Base-by-base conservation (phyloP, 768 basidiomycete species). In the Sporobolomyces pararoseus region DNA sequence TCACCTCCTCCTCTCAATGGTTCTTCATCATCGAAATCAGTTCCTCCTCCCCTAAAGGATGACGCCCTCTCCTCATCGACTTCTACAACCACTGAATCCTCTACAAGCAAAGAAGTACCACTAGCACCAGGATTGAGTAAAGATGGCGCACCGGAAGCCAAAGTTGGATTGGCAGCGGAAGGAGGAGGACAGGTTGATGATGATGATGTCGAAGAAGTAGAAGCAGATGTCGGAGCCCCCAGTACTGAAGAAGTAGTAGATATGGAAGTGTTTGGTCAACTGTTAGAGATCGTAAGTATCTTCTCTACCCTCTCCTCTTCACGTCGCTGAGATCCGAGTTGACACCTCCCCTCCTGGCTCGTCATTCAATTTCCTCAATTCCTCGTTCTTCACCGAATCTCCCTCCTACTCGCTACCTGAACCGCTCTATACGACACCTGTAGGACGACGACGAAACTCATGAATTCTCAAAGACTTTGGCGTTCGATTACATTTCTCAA, bases 381-480 rank as follows among this genome's bases (percentile, higher is more conserved):
- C n/a, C n/a, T n/a, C n/a, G n/a, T n/a, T n/a, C n/a, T 42, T 32
- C 53, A 37, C 53, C 53, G 32, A 54, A 34, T 37, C 10, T 49
- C 17, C 31, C 3, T 39, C 16, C 27, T 6, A 9, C 39, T 42
- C 39, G 39, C 25, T 35, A 13, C 1, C 4, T n/a, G 49, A 46
- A 32, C 3, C 55, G 4, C 12, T 14, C 16, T 21, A 27, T 27
- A 23, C 7, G 10, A 10, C 37, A 12, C 23, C 46, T 21, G 25
- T 54, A 91, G 78, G 93, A 92, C 13, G 89, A 86, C n/a, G 88
- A 86, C 66, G 81, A 82, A 7, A 60, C 69, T 7, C 83, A 82
- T 65, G 87, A 88, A 10, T 99, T 98, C 79, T 89, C 88, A 21
- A 82, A 81, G 66, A 85, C 81, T 47, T 94, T 97, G 87, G 87